Evolutionary conservation across 768 basidiomycete genomes (phyloP).

Genomic region (Leccinum rimulosum): DNA sequence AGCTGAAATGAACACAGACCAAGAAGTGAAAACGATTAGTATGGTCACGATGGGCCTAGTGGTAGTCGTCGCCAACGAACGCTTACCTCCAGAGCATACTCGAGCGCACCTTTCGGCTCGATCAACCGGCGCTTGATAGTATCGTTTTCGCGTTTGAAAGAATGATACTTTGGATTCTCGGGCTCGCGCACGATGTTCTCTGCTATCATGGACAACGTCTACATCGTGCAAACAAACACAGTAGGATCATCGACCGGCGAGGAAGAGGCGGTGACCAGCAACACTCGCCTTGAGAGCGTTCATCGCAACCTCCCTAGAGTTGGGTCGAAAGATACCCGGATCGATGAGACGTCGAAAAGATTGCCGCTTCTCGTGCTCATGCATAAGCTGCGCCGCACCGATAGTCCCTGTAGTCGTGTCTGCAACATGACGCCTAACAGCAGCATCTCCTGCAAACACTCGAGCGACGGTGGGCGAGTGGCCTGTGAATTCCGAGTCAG

Average conservation of each 20-base stretch:
- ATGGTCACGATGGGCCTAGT: not conserved
- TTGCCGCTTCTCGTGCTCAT: constrained; percentile 67
- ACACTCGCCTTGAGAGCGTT: constrained; percentile 58
- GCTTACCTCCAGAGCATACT: constrained; percentile 76
- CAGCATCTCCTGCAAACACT: constrained; percentile 17
- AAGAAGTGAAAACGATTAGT: not conserved
- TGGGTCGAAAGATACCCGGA: constrained; percentile 73
- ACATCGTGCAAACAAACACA: not conserved
- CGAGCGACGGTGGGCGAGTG: constrained; percentile 16
- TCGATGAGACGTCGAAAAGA: constrained; percentile 74
- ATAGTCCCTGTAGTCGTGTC: constrained; percentile 23
- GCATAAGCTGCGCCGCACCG: constrained; percentile 17
- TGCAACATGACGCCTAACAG: constrained; percentile 15
- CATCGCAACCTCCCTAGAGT: constrained; percentile 57
- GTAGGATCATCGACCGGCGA: not conserved
- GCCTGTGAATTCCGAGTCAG: not conserved
- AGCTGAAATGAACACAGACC: constrained; percentile 42
- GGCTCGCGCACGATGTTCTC: constrained; percentile 76
- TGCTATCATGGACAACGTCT: constrained; percentile 63
- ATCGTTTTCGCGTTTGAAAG: constrained; percentile 75
- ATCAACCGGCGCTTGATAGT: constrained; percentile 65
- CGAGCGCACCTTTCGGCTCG: constrained; percentile 67
- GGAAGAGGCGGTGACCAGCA: not conserved
- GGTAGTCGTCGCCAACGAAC: constrained; percentile 5
- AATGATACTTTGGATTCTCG: constrained; percentile 65